These are phyloP conservation scores for Trypanosoma conorhini DNA, from an alignment of 208 protist genomes.

Conservation along the genomic window DNA sequence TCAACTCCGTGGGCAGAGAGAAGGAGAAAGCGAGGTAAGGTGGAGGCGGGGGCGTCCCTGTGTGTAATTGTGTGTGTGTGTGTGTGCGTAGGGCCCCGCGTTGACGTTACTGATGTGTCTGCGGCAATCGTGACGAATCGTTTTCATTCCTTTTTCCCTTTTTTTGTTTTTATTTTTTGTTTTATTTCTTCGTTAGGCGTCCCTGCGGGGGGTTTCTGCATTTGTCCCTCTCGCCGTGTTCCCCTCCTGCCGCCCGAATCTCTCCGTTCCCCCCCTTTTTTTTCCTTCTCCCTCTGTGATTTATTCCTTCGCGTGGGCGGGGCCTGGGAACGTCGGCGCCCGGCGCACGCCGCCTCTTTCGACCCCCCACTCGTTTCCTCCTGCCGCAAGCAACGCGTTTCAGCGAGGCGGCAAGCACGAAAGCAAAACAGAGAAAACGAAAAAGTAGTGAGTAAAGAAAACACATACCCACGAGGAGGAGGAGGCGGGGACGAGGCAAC, in stretches of 20 bases:
- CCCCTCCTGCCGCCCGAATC: neutral
- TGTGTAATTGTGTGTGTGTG: neutral
- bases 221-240: neutral
- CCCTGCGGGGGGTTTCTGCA: neutral
- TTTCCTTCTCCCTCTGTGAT: slow-evolving; percentile 9
- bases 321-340: neutral
- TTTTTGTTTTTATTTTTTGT: too few species aligned
- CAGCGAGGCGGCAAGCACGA: neutral
- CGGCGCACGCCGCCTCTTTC: neutral
- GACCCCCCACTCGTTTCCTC: neutral
- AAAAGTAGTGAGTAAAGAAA: neutral
- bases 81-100: neutral
- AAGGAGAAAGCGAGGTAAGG: neutral
- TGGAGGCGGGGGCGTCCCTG: neutral
- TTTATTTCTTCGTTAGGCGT: neutral
- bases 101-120: neutral
- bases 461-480: neutral
- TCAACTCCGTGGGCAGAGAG: neutral
- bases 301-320: neutral
- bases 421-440: neutral
- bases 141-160: neutral
- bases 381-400: neutral
- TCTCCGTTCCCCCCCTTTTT: neutral
- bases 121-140: neutral
- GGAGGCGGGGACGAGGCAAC: neutral